Base-by-base conservation (phyloP, 306 rosid genomes). In the Lablab purpureus region DNA sequence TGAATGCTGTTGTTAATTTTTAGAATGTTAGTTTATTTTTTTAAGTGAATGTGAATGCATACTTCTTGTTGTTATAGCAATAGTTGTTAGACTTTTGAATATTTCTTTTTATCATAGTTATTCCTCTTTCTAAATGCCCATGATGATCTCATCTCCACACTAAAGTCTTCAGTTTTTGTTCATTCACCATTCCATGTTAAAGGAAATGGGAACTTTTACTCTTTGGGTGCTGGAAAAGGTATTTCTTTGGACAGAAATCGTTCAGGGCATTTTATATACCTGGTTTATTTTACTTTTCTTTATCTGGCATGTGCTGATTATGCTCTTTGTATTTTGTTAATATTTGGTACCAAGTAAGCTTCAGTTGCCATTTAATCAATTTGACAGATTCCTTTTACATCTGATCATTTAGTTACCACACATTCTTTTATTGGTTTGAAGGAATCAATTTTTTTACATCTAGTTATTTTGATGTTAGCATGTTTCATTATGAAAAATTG, bases 401-500 rank as follows among this genome's bases (percentile, higher is more conserved):
- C 28, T 8, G 19, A 23, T 14, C 15, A 45, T 68, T 32, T 32
- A n/a, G n/a, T 32, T 32, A 32, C 7, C 56, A 23, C 23, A 23
- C 13, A 13, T 22, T 67, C 4, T 43, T 69, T 40, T 23, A 13
- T 1, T 17, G 54, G 3, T 50, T 59, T 68, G 51, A 68, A 59
- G 55, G 41, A 65, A 13, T 47, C n/a, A 6, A 6, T 34, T 46
- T 21, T n/a, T 36, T 75, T 18, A 17, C 32, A 34, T n/a, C n/a
- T 22, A 34, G 34, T 50, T 7, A 72, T 45, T 12, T 55, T 73
- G 18, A 47, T 73, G 32, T 67, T 51, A 23, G 56, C 58, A 46
- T 55, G 25, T 77, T 71, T 72, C 67, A 17, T 17, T 22, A 45
- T 23, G 19, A 54, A 51, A 6, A 41, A 15, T 47, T 25, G 47